These are phyloP conservation scores for Acer yangbiense DNA, from an alignment of 345 rosid species.

Conservation along the genomic window DNA sequence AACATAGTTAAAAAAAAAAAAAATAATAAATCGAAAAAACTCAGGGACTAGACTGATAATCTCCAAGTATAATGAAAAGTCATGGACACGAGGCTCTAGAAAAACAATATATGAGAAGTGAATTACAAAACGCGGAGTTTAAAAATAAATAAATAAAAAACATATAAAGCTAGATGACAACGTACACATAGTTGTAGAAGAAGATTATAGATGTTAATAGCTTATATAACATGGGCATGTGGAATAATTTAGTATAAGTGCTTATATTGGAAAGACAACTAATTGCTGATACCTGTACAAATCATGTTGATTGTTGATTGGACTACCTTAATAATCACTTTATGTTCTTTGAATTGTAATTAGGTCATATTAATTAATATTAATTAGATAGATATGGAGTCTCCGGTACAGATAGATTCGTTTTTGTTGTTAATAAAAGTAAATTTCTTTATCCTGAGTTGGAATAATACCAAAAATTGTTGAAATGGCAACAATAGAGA, in stretches of 20 bases:
- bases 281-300: neutral
- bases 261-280: neutral
- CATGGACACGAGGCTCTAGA: neutral
- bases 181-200: neutral
- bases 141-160: neutral
- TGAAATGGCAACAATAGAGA: too few relatives aligned
- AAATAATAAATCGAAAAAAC: too few relatives aligned
- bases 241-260: neutral
- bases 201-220: neutral
- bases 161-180: neutral
- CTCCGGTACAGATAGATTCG: neutral
- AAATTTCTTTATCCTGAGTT: neutral
- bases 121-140: neutral
- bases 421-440: neutral
- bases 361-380: too few relatives aligned
- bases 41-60: too few relatives aligned
- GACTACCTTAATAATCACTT: neutral
- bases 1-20: too few relatives aligned
- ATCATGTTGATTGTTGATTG: neutral
- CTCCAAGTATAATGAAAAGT: too few relatives aligned
- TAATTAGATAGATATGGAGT: neutral
- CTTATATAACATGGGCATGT: neutral
- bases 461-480: neutral
- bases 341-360: neutral
- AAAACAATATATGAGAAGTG: too few relatives aligned